Percentiles rank a stretch among this genome's conserved stretches.
Conservation (phyloP, 495 filamentous ascomycete species). For the Amniculicola lignicola region DNA sequence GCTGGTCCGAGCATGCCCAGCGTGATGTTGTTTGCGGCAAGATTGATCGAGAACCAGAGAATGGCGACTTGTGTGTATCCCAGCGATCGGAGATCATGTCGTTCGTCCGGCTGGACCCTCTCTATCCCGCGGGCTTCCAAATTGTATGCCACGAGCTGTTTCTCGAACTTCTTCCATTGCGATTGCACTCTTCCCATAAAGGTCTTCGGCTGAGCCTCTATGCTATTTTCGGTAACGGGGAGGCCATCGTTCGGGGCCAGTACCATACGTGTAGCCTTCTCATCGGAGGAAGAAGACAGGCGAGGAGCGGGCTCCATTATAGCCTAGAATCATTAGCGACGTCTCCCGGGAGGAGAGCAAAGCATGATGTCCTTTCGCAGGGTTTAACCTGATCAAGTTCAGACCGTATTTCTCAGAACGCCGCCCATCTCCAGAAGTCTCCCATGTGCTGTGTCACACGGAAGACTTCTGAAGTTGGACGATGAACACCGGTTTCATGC, state of each 20-base stretch:
- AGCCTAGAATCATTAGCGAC: slow-evolving; percentile 26
- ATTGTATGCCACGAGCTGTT: slow-evolving; percentile 40
- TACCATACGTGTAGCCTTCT: slow-evolving; percentile 25
- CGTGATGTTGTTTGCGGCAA: slow-evolving; percentile 73
- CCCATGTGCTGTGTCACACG: neutral
- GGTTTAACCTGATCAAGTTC: slow-evolving; percentile 39
- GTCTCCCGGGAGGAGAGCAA: slow-evolving; percentile 9
- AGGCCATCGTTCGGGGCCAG: slow-evolving; percentile 19
- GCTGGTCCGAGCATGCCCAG: slow-evolving; percentile 67
- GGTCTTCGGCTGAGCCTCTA: neutral
- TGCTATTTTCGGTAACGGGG: slow-evolving; percentile 6
- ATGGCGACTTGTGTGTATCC: slow-evolving; percentile 64
- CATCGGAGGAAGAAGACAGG: slow-evolving; percentile 12
- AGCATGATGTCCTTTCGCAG: slow-evolving; percentile 38
- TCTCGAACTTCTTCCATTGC: slow-evolving; percentile 33
- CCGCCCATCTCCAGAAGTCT: too few species aligned
- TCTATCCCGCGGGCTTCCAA: slow-evolving; percentile 69
- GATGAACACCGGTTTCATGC: slow-evolving; percentile 37
- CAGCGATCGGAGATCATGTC: slow-evolving; percentile 57
- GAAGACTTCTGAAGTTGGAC: neutral
- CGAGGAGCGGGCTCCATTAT: slow-evolving; percentile 18
- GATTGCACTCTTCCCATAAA: slow-evolving; percentile 9
- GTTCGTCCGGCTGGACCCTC: slow-evolving; percentile 58
- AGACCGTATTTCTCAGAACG: slow-evolving; percentile 39
- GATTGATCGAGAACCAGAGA: slow-evolving; percentile 73